phyloP scores from a whole-genome alignment of 805 yeast genomes.

The Martiniozyma abietophila region DNA sequence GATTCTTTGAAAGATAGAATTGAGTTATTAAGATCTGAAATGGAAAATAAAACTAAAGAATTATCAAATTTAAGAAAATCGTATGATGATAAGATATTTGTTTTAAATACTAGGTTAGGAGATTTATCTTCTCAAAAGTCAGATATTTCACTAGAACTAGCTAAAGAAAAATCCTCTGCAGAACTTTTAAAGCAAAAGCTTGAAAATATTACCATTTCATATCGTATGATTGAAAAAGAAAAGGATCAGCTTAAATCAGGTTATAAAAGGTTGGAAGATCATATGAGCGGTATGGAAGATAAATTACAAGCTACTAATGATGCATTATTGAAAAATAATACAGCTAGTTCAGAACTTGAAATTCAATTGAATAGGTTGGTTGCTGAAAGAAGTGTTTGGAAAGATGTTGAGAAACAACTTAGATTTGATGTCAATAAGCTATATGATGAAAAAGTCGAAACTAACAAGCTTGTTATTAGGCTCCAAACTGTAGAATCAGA shows the following conservation, averaged over 20 bases:
- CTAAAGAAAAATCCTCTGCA: conserved; percentile 45
- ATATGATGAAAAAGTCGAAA: conserved; percentile 46
- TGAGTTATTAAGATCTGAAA: conserved; percentile 19
- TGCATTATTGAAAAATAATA: conserved; percentile 46
- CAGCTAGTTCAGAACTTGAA: conserved; percentile 34
- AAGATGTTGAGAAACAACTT: conserved; percentile 39
- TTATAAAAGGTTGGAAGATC: conserved; percentile 32
- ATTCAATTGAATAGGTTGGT: conserved; percentile 38
- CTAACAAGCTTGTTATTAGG: conserved; percentile 48
- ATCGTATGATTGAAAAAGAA: conserved; percentile 36
- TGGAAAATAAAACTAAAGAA: conserved; percentile 28
- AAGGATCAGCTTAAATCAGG: conserved; percentile 34
- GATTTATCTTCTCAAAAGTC: conserved; percentile 33
- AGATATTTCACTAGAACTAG: conserved; percentile 38
- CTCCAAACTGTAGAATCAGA: conserved; percentile 56
- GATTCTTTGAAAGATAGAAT: conserved; percentile 19
- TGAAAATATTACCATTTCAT: conserved; percentile 31
- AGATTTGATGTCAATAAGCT: conserved; percentile 43
- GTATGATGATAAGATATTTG: conserved; percentile 33
- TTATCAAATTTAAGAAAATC: conserved; percentile 34
- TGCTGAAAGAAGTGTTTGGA: conserved; percentile 47
- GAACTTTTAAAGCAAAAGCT: conserved; percentile 46
- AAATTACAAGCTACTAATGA: conserved; percentile 40
- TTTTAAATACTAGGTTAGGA: conserved; percentile 40
- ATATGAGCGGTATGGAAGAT: conserved; percentile 37